Percentiles rank a stretch among this genome's conserved stretches.
phyloP scores from a whole-genome alignment of 2,329 filamentous ascomycete species.

The Ampelomyces quisqualis region DNA sequence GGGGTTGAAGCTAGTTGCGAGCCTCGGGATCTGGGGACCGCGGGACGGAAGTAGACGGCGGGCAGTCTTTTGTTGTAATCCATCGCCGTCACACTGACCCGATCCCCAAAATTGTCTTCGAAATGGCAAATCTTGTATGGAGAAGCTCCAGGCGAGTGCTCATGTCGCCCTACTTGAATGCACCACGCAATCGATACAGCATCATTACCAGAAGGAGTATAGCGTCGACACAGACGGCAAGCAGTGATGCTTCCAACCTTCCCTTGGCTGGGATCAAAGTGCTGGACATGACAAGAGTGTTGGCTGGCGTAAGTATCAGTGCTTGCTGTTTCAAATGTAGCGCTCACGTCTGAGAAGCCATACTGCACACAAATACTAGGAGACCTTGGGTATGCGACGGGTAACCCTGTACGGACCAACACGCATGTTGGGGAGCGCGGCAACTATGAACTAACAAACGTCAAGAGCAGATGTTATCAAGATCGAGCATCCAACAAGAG shows the following conservation, averaged over 20 bases:
- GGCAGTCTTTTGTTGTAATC: constrained; percentile 2
- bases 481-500: constrained; percentile 76
- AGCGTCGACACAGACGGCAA: constrained; percentile 44
- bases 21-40: constrained; percentile 20
- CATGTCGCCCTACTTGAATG: constrained; percentile 3
- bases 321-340: background rate
- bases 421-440: constrained; percentile 27
- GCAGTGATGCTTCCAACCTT: constrained; percentile 50
- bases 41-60: constrained; percentile 15
- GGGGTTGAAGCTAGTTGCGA: constrained; percentile 23
- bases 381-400: constrained; percentile 76
- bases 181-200: constrained; percentile 13
- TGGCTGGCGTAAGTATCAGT: constrained; percentile 74
- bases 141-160: constrained; percentile 19
- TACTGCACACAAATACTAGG: constrained; percentile 97
- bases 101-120: no score
- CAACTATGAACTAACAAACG: constrained; percentile 17
- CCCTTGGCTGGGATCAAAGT: constrained; percentile 86
- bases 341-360: constrained; percentile 59
- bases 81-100: background rate
- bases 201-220: constrained; percentile 37
- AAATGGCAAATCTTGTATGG: constrained; percentile 17
- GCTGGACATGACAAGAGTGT: constrained; percentile 92
- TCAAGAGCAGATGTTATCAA: constrained; percentile 92
- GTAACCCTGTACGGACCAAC: constrained; percentile 37